Percentiles rank a stretch among this genome's conserved stretches.
Evolutionary conservation across 495 filamentous ascomycete genomes (phyloP).

Genomic region (Lophium mytilinum): DNA sequence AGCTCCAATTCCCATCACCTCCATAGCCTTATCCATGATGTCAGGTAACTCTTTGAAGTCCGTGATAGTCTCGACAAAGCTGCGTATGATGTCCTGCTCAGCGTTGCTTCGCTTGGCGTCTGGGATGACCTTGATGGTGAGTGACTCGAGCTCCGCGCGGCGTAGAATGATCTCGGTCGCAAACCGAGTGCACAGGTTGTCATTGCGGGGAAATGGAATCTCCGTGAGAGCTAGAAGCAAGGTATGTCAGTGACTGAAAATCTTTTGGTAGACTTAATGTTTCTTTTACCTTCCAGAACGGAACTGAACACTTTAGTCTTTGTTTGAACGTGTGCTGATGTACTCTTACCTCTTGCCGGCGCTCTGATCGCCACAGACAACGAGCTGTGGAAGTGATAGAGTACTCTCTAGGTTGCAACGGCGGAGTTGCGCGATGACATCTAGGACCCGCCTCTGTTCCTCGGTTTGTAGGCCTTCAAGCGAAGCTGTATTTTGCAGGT

Average conservation of each 20-base stretch:
- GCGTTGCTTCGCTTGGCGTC: slow-evolving; percentile 10
- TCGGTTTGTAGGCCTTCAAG: slow-evolving; percentile 4
- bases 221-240: slow-evolving; percentile 47
- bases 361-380: not conserved
- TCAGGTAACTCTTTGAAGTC: not conserved
- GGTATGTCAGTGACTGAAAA: no score
- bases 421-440: slow-evolving; percentile 30
- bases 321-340: no score
- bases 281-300: not conserved
- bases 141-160: slow-evolving; percentile 12
- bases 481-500: not conserved
- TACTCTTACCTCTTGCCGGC: not conserved
- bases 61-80: not conserved
- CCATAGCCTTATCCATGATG: slow-evolving; percentile 6
- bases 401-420: slow-evolving; percentile 28
- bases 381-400: slow-evolving; percentile 14
- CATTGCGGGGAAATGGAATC: slow-evolving; percentile 56
- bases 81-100: slow-evolving; percentile 14
- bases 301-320: not conserved
- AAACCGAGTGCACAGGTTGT: slow-evolving; percentile 57
- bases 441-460: slow-evolving; percentile 31
- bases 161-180: slow-evolving; percentile 55
- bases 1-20: not conserved
- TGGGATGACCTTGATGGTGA: slow-evolving; percentile 26
- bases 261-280: slow-evolving; percentile 18